These are phyloP conservation scores for Colletotrichum sp. DNA, from an alignment of 2,329 filamentous ascomycete species.

Conservation along the genomic window DNA sequence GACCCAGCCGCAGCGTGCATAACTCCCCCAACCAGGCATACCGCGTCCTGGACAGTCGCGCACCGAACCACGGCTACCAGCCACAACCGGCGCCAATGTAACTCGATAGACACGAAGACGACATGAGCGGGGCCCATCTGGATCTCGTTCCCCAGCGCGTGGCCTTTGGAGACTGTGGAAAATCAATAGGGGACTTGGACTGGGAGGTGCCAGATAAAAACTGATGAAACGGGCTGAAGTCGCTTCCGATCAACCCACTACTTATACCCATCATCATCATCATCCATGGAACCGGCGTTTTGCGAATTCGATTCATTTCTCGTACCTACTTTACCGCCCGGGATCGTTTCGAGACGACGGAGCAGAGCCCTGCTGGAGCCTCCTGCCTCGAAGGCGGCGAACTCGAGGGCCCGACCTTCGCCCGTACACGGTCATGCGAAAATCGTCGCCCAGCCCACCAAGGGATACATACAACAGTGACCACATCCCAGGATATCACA, in stretches of 20 bases:
- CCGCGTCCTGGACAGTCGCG: neutral
- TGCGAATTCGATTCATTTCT: slow-evolving; percentile 17
- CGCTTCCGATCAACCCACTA: neutral
- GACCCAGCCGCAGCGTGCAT: slow-evolving; percentile 13
- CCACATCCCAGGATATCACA: neutral
- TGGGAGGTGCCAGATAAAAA: neutral
- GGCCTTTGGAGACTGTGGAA: neutral
- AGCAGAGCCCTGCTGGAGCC: neutral
- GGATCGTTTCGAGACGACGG: neutral
- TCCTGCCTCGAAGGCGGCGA: neutral
- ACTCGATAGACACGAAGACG: neutral
- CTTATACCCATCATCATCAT: neutral
- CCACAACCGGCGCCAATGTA: slow-evolving; percentile 1
- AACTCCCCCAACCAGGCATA: slow-evolving; percentile 7
- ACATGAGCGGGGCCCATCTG: neutral
- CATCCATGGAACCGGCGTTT: slow-evolving; percentile 16
- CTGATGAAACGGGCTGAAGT: neutral
- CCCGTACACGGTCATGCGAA: neutral
- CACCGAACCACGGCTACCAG: neutral
- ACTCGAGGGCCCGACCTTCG: neutral
- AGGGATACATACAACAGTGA: neutral
- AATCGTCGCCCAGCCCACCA: neutral
- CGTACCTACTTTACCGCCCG: neutral
- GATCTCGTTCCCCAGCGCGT: neutral
- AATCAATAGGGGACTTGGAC: neutral